Conservation (phyloP, 192 early-diverging fungal genomes). For the Coemansia aciculifera region DNA sequence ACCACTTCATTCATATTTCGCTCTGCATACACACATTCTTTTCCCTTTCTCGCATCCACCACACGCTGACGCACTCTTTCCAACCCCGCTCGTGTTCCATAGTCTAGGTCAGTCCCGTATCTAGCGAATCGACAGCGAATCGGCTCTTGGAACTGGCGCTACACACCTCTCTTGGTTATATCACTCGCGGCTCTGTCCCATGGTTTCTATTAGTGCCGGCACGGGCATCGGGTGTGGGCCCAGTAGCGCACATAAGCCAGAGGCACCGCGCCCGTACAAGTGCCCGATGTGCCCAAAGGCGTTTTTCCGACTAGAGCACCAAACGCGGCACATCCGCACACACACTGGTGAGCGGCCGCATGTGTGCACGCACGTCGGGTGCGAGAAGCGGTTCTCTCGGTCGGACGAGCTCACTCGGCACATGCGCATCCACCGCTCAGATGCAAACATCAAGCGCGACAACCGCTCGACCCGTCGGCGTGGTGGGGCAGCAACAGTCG, state of each 20-base stretch:
- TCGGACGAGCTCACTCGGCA: conserved; percentile 81
- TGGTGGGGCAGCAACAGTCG: background rate
- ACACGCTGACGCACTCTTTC: background rate
- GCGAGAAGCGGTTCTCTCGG: conserved; percentile 77
- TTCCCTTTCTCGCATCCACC: background rate
- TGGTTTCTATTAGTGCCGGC: conserved; percentile 33
- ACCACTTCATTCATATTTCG: background rate
- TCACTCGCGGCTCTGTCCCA: background rate
- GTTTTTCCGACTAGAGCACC: conserved; percentile 77
- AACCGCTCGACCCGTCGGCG: conserved; percentile 34
- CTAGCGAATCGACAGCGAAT: conserved; percentile 5
- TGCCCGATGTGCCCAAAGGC: conserved; percentile 74
- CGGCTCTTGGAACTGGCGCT: background rate
- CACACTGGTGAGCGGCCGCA: conserved; percentile 88
- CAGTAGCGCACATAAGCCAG: conserved; percentile 37
- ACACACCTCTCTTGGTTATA: background rate
- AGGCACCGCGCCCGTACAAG: conserved; percentile 65
- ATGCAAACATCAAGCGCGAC: conserved; percentile 42
- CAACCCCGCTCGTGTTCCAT: background rate
- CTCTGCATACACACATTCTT: background rate
- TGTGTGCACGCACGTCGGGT: conserved; percentile 72
- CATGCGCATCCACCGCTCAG: conserved; percentile 54
- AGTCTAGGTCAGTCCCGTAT: background rate
- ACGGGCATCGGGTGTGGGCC: background rate
- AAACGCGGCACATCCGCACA: conserved; percentile 78